Percentiles rank a stretch among this genome's conserved stretches.
Evolutionary conservation across 495 filamentous ascomycete genomes (phyloP).

Genomic region (Collariella sp.): DNA sequence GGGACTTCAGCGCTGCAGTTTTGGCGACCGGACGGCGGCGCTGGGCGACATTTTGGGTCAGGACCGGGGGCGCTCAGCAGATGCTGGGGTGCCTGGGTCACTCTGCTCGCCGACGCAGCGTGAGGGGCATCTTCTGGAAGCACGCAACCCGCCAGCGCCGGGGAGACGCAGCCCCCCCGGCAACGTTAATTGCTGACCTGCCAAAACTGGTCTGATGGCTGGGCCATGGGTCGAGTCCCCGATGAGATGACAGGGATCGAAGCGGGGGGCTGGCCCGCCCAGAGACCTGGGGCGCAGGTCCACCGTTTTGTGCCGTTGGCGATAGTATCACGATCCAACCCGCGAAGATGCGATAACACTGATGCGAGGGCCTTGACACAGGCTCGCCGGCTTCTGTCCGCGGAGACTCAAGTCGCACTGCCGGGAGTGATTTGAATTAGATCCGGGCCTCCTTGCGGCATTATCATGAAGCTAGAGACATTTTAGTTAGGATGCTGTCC

Average conservation of each 20-base stretch:
- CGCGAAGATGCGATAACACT: conserved; percentile 15
- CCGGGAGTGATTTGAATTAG: too few species aligned
- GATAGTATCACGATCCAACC: conserved; percentile 6
- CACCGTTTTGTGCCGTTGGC: conserved; percentile 8
- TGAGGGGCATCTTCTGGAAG: conserved; percentile 9
- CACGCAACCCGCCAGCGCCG: conserved; percentile 14
- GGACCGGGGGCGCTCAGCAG: not conserved
- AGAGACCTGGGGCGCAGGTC: conserved; percentile 16
- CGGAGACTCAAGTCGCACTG: not conserved
- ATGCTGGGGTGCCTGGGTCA: conserved; percentile 3
- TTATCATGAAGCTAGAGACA: too few species aligned
- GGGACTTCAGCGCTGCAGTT: conserved; percentile 8
- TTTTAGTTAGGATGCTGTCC: not conserved
- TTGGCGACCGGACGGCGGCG: conserved; percentile 2
- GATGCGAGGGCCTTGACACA: conserved; percentile 2
- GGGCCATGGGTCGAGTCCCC: conserved; percentile 20
- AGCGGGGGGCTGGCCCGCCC: conserved; percentile 20
- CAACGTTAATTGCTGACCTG: conserved; percentile 25
- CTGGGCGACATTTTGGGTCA: conserved; percentile 2
- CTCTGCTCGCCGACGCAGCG: not conserved
- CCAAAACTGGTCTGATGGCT: conserved; percentile 33
- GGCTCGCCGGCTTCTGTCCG: not conserved
- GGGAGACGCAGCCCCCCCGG: conserved; percentile 20
- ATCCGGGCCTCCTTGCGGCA: too few species aligned
- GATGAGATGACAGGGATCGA: conserved; percentile 20